Base-by-base conservation (phyloP, 192 early-diverging fungal species). In the Lunasporangiospora selenospora region DNA sequence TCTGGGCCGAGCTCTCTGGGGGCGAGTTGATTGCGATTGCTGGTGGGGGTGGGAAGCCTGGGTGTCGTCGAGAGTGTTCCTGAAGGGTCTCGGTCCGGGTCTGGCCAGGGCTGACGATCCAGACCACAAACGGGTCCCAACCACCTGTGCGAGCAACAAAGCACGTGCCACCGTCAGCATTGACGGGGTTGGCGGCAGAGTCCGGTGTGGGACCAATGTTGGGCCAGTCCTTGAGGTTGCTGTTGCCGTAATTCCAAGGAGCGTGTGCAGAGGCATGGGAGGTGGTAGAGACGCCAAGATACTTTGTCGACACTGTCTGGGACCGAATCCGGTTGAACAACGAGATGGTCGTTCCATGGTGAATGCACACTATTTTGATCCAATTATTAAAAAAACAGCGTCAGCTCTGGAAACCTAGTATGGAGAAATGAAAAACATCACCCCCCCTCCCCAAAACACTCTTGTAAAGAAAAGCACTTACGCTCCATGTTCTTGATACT, bases 61-160 rank as follows among this genome's bases (percentile, higher is more conserved):
- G 73, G 37, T 78, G 58, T 6, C 77, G 83, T 19, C 76, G 78
- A 23, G 81, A 82, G 26, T 82, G 81, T 23, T 89, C 87, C 18
- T 84, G 77, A 27, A 69, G 62, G 2, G 63, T 76, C 29, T 87
- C 82, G 7, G 64, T 66, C 55, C 83, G 75, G 6, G 69, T 65
- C 40, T 86, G 67, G 13, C 86, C 70, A 13, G 87, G 86, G 60
- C 93, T 83, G 18, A 91, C 88, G 6, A 89, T 83, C 92, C 91
- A 95, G 41, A 97, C 88, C 32, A 89, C 83, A 69, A 93, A 95
- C 19, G 90, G 89, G 58, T 93, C 91, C 95, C 95, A 97, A n/a
- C 81, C 77, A 16, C 86, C 81, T 37, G 86, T 89, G 37, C 90
- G 79, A 4, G 86, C 87, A 27, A 90, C 89, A 81, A 92, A 93